Base-by-base conservation (phyloP, 139 green algal species). In the Picochlorum sp. region DNA sequence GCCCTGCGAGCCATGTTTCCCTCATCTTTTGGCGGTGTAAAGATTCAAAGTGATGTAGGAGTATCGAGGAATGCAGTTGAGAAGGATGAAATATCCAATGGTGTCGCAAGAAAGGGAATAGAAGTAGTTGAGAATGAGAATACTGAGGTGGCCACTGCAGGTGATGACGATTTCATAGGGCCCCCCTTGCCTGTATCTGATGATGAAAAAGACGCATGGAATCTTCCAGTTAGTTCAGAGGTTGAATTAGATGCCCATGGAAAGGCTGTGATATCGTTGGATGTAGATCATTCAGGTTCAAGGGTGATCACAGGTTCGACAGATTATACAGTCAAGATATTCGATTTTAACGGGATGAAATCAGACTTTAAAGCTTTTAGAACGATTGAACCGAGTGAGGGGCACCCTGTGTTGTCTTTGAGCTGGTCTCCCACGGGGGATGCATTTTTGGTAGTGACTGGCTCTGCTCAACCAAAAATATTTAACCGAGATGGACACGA, bases 271-370 rank as follows among this genome's bases (percentile, higher is more conserved):
- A 78, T 69, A 6, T 72, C 76, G 3, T 30, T 96, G 16, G 87
- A 88, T 49, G 30, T 95, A 13, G 91, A 97, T 41, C 79, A 85
- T 64, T 76, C 54, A 20, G 91, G 90, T 4, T 74, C 67, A 4
- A 71, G 91, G 9, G 34, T 95, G 60, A 60, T 92, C 28, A 85
- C 82, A 1, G 91, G 91, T 21, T 81, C 69, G 26, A 45, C 86
- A 9, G 91, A 97, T 74, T 90, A 92, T 72, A 77, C 49, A n/a
- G 65, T 92, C 7, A 76, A 77, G 11, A 74, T 95, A 6, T 96
- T 87, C 62, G 89, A 96, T 71, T 96, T 97, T 72, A 85, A 86
- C 49, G 91, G 90, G 51, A 94, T 97, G 86, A 94, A 91, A 77
- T 68, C 76, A 1, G 86, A 95, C 70, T 73, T 90, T 71, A 72